phyloP scores from a whole-genome alignment of 306 rosid species.

The Quillaja saponaria region DNA sequence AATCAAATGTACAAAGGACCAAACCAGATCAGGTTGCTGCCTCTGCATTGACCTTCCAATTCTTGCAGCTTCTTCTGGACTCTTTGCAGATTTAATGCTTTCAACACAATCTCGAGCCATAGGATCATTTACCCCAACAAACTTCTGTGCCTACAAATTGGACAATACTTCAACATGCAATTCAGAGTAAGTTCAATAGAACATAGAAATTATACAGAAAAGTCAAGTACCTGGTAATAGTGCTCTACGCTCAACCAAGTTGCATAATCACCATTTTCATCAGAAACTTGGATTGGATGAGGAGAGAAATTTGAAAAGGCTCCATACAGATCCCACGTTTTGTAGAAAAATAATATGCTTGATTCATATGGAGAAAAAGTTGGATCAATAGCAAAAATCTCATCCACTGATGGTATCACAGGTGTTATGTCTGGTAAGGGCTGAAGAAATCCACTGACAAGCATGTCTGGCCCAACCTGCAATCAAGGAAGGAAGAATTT shows the following conservation, averaged over 20 bases:
- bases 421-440: slow-evolving; percentile 77
- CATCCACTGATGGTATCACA: slow-evolving; percentile 73
- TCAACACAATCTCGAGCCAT: slow-evolving; percentile 59
- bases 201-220: slow-evolving; percentile 20
- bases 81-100: slow-evolving; percentile 68
- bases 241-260: slow-evolving; percentile 91
- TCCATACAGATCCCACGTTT: slow-evolving; percentile 92
- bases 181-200: slow-evolving; percentile 5
- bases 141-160: slow-evolving; percentile 67
- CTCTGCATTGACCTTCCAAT: slow-evolving; percentile 83
- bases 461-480: slow-evolving; percentile 94
- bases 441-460: slow-evolving; percentile 84
- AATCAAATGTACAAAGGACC: background rate
- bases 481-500: slow-evolving; percentile 6
- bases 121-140: slow-evolving; percentile 65
- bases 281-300: slow-evolving; percentile 72
- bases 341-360: slow-evolving; percentile 74
- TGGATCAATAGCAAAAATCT: slow-evolving; percentile 80
- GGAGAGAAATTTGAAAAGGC: slow-evolving; percentile 91
- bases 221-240: slow-evolving; percentile 81
- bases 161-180: slow-evolving; percentile 10
- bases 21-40: slow-evolving; percentile 69
- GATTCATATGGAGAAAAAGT: slow-evolving; percentile 72
- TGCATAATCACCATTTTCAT: slow-evolving; percentile 56
- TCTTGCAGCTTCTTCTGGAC: slow-evolving; percentile 93